Percentiles rank a stretch among this genome's conserved stretches.
These are phyloP conservation scores for Yarrowia deformans DNA, from an alignment of 805 yeast genomes.

Conservation along the genomic window DNA sequence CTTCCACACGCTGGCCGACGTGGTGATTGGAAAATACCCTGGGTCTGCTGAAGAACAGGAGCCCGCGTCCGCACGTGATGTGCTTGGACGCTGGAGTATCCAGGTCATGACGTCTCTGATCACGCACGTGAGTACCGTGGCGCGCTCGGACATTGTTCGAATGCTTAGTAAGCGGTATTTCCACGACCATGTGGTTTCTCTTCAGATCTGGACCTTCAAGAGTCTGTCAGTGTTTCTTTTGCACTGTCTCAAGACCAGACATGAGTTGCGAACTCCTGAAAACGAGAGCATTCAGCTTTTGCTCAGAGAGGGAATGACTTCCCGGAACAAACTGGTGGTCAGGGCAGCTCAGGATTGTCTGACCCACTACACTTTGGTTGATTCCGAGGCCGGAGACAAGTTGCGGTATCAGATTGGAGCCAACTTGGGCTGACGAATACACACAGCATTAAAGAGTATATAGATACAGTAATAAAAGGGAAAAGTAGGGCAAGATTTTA, in stretches of 20 bases:
- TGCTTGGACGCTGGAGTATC: constrained; percentile 8
- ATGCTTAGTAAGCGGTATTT: constrained; percentile 12
- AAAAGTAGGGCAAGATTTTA: too few species aligned
- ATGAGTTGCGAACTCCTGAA: neutral
- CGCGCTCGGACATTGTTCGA: constrained; percentile 16
- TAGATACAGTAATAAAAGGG: too few species aligned
- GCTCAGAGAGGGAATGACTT: constrained; percentile 7
- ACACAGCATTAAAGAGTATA: too few species aligned
- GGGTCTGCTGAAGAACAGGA: constrained; percentile 8
- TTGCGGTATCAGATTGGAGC: constrained; percentile 23
- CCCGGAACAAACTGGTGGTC: neutral
- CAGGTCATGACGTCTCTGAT: constrained; percentile 28
- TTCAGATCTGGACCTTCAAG: constrained; percentile 27
- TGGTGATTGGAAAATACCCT: constrained; percentile 14
- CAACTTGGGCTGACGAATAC: neutral
- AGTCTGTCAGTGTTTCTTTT: constrained; percentile 21
- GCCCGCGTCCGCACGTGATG: neutral
- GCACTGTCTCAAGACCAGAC: constrained; percentile 8
- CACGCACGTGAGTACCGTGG: constrained; percentile 8
- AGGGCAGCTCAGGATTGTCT: constrained; percentile 20
- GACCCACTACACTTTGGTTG: constrained; percentile 8
- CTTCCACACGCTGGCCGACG: constrained; percentile 16
- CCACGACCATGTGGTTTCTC: constrained; percentile 3
- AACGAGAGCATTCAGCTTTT: constrained; percentile 15
- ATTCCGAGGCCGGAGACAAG: constrained; percentile 16